Conservation (phyloP, 441 rosid genomes). For the Erodium texanum region DNA sequence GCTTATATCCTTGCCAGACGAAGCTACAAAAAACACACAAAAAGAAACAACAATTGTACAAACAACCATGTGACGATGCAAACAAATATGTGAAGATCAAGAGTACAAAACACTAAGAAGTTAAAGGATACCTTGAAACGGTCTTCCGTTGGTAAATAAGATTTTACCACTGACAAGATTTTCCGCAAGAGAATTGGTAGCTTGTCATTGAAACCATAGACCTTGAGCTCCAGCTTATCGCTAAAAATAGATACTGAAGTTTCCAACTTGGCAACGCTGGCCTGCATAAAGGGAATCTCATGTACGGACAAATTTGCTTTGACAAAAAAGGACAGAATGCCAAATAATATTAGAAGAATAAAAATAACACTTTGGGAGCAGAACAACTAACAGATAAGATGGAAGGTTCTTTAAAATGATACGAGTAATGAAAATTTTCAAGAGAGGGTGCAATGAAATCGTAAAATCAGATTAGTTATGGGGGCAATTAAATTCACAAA, state of each 20-base stretch:
- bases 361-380: neutral
- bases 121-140: conserved; percentile 58
- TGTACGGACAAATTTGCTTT: conserved; percentile 1
- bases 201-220: conserved; percentile 89
- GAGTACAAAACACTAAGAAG: neutral
- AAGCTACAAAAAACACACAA: neutral
- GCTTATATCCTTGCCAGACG: neutral
- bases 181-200: conserved; percentile 64
- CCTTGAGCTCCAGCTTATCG: conserved; percentile 83
- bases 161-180: conserved; percentile 54
- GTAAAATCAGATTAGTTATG: neutral
- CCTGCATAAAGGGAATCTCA: conserved; percentile 43
- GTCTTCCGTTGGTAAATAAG: conserved; percentile 59
- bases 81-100: neutral
- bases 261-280: conserved; percentile 87
- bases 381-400: neutral
- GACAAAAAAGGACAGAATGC: conserved; percentile 6
- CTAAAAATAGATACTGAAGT: conserved; percentile 54
- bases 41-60: neutral
- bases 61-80: neutral
- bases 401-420: neutral
- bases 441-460: conserved; percentile 3
- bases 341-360: neutral
- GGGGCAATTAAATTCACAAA: neutral
- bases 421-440: neutral